Conservation (phyloP, 2,329 filamentous ascomycete species). For the Furcasterigmium sp. region DNA sequence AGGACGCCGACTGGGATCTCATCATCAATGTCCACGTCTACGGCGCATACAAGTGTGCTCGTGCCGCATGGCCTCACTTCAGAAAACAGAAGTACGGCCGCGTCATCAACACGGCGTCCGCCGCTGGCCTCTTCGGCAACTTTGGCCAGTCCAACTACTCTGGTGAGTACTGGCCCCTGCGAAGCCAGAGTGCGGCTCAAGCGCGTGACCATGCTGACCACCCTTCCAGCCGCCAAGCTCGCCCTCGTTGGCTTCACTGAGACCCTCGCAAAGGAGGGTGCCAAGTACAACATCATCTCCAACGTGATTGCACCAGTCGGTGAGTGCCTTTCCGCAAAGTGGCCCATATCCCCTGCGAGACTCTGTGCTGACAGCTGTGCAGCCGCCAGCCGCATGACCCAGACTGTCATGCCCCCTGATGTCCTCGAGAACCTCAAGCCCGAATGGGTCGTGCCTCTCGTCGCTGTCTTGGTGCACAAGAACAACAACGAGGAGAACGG, state of each 20-base stretch:
- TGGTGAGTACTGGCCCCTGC: constrained; percentile 39
- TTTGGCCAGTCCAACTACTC: constrained; percentile 98
- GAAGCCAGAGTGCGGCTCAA: background rate
- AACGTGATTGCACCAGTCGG: constrained; percentile 91
- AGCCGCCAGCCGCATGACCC: constrained; percentile 92
- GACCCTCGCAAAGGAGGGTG: constrained; percentile 93
- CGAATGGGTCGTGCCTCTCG: constrained; percentile 91
- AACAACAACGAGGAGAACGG: constrained; percentile 80
- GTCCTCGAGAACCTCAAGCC: constrained; percentile 80
- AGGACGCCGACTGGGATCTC: constrained; percentile 93
- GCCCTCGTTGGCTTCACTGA: constrained; percentile 96
- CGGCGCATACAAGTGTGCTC: constrained; percentile 91
- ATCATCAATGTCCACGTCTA: constrained; percentile 89
- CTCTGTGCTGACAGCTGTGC: background rate
- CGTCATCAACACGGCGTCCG: constrained; percentile 95
- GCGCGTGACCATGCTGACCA: constrained; percentile 5
- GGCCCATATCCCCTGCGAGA: background rate
- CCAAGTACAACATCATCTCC: constrained; percentile 94
- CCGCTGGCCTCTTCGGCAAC: constrained; percentile 88
- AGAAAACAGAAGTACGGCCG: constrained; percentile 97
- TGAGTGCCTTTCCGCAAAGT: constrained; percentile 21
- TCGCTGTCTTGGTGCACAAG: constrained; percentile 82
- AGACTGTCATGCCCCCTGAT: constrained; percentile 93
- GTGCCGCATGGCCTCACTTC: constrained; percentile 95
- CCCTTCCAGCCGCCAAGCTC: constrained; percentile 71